These are phyloP conservation scores for Chloropicon primus DNA, from an alignment of 139 green algal species.

Conservation along the genomic window DNA sequence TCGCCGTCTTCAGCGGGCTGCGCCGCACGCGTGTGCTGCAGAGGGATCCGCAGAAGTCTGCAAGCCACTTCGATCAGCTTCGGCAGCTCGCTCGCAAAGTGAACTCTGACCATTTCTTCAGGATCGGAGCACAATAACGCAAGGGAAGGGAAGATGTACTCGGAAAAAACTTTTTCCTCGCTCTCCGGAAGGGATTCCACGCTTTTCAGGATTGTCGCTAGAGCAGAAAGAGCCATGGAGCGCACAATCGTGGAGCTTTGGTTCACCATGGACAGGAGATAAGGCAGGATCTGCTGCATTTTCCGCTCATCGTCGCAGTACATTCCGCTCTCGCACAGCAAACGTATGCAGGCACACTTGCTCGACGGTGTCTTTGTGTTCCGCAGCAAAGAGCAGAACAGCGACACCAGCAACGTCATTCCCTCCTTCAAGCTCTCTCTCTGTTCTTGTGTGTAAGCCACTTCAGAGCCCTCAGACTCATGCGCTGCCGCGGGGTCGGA, in stretches of 20 bases:
- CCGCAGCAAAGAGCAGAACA: conserved; percentile 72
- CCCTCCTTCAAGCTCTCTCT: conserved; percentile 17
- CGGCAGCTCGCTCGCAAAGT: conserved; percentile 39
- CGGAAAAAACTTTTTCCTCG: conserved; percentile 65
- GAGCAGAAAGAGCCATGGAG: conserved; percentile 16
- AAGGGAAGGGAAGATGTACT: conserved; percentile 87
- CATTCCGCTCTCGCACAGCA: conserved; percentile 38
- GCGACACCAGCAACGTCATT: conserved; percentile 52
- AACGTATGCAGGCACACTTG: conserved; percentile 36
- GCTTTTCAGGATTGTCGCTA: conserved; percentile 19
- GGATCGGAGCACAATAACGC: conserved; percentile 64
- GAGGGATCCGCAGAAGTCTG: not conserved
- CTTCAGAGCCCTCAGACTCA: not conserved
- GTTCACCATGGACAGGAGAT: conserved; percentile 54
- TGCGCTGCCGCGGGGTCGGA: not conserved
- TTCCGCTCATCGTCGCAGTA: conserved; percentile 58
- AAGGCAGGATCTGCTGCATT: conserved; percentile 68
- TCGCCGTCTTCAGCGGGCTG: not conserved
- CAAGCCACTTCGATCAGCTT: conserved; percentile 38
- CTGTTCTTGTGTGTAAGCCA: not conserved
- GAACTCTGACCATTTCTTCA: conserved; percentile 71
- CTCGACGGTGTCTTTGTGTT: conserved; percentile 42
- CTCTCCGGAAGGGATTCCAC: conserved; percentile 11
- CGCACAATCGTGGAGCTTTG: conserved; percentile 32
- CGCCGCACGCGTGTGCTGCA: not conserved